Conservation (phyloP, 2,329 filamentous ascomycete genomes). For the Scedosporium dehoogii region DNA sequence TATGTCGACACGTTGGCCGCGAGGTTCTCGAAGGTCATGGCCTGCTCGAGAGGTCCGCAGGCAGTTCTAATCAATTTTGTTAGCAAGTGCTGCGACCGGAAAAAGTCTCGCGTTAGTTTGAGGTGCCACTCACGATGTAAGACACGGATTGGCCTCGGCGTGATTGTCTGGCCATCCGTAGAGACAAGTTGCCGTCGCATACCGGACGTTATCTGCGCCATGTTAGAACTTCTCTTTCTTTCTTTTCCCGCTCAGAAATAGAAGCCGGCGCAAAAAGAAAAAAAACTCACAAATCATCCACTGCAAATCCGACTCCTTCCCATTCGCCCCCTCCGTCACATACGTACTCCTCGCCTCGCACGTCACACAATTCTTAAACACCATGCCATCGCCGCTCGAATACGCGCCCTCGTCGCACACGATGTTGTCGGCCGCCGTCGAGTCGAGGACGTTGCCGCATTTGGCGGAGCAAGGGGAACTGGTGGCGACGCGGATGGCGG, state of each 20-base stretch:
- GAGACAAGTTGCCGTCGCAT: constrained; percentile 43
- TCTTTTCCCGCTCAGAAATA: not conserved
- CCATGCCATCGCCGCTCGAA: constrained; percentile 28
- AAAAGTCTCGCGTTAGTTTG: constrained; percentile 5
- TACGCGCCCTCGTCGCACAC: constrained; percentile 35
- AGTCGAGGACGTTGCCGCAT: constrained; percentile 43
- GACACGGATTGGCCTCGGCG: constrained; percentile 34
- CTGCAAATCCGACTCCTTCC: constrained; percentile 40
- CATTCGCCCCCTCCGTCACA: constrained; percentile 14
- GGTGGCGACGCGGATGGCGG: constrained; percentile 30
- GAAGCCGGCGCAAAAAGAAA: not conserved
- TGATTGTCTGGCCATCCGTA: constrained; percentile 34
- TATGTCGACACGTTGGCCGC: constrained; percentile 33
- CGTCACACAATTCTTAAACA: constrained; percentile 40
- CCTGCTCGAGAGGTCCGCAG: constrained; percentile 37
- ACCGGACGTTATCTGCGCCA: constrained; percentile 46
- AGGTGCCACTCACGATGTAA: constrained; percentile 33
- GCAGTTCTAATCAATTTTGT: constrained; percentile 31
- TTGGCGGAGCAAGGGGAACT: constrained; percentile 38
- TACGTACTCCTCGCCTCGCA: constrained; percentile 44
- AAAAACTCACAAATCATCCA: constrained; percentile 43
- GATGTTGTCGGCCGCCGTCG: constrained; percentile 35
- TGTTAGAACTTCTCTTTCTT: not conserved
- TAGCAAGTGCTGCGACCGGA: constrained; percentile 10
- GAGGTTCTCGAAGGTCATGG: constrained; percentile 40